Evolutionary conservation across 139 green algal genomes (phyloP), one percentile per base, ranked within the genome.

Genomic region (Picochlorum sp.): DNA sequence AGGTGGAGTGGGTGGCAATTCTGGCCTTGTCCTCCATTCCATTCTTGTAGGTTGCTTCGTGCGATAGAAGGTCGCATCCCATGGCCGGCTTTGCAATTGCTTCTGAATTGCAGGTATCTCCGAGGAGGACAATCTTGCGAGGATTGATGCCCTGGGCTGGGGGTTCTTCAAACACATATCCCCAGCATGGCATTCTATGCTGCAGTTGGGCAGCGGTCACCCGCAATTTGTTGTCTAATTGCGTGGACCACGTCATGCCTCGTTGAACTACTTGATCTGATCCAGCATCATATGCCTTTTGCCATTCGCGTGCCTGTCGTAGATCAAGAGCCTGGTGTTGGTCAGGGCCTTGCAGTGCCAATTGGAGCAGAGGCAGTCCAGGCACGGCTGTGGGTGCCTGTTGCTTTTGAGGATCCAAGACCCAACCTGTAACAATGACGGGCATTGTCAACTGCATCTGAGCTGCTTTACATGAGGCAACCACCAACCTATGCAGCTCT

Each of bases 41-140:
- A 4, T 49, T 44, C 16, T 64, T 60, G 64, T 96, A 98, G 3
- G 92, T 98, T 28, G 85, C 85, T 68, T 98, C 92, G 66, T 98
- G 92, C 0, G 88, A 87, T 11, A 98, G 32, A 18, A 97, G 28
- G 71, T 95, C 90, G 26, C 64, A 74, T 16, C 75, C 78, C 4
- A 60, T 38, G 0, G 83, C 89, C 23, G 85, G 34, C 0, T 70
- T 61, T 0, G 72, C 79, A 8, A 98, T 88, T 34, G 80, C 65
- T 2, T 54, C 10, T 1, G 78, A 89, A 74, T 90, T 70, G 44
- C 86, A 84, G 10, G 92, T 98, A 78, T 98, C 92, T 0, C 92
- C 92, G 63, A 98, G 74, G 4, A 97, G 72, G 1, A 95, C 82
- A n/a, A 92, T 81, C 68, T 95, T 87, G 16, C 87, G 72, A 8